Evolutionary conservation across 2,329 filamentous ascomycete species (phyloP).

Genomic region (Ceratocystis diversiconidia): DNA sequence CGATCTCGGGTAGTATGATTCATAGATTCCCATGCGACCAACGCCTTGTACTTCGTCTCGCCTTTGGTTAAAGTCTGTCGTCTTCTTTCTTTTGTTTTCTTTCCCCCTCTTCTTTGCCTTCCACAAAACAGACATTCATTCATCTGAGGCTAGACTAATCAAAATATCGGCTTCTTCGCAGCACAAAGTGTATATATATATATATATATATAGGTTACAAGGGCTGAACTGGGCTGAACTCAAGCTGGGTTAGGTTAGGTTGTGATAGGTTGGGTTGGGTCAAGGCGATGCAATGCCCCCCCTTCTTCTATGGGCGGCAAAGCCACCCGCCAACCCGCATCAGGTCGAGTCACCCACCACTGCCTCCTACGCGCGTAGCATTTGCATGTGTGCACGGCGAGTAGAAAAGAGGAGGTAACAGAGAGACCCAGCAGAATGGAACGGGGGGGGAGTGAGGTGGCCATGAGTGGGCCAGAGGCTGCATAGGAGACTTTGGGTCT

Average conservation of each 20-base stretch:
- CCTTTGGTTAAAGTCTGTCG: neutral
- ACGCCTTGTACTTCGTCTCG: neutral
- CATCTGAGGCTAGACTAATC: neutral
- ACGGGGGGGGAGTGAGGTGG: neutral
- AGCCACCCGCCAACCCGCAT: neutral
- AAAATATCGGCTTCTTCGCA: neutral
- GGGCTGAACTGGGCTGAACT: too few species aligned
- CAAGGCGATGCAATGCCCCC: too few species aligned
- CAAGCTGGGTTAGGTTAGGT: too few species aligned
- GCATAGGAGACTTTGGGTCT: too few species aligned
- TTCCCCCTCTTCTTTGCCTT: neutral
- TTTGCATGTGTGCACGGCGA: neutral
- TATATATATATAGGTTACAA: neutral
- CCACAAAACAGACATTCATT: neutral
- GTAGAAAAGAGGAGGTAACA: neutral
- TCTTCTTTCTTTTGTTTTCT: neutral
- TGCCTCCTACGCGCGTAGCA: neutral
- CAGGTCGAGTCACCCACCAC: neutral
- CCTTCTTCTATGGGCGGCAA: neutral
- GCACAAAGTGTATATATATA: neutral
- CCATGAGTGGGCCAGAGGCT: neutral
- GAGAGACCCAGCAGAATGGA: too few species aligned
- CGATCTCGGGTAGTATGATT: neutral
- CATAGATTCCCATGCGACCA: neutral
- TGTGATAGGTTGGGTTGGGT: too few species aligned